A percentile compares a stretch with the other conserved stretches of the same genome.
These are phyloP conservation scores for Pulicaria dysenterica DNA, from an alignment of 129 eudicot genomes.

Conservation along the genomic window DNA sequence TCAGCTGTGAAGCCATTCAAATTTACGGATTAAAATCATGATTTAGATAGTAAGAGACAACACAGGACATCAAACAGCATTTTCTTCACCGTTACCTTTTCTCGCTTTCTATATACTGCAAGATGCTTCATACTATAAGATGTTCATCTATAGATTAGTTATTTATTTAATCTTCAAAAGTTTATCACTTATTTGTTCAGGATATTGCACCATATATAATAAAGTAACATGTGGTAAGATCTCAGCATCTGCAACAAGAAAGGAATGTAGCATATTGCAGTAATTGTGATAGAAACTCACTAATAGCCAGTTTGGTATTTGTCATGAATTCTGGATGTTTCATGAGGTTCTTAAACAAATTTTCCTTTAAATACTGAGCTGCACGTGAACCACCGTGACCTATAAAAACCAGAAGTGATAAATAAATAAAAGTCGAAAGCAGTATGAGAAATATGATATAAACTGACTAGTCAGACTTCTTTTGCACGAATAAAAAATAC, in stretches of 20 bases:
- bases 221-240: background rate
- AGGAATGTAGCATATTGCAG: background rate
- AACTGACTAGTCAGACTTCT: too few species aligned
- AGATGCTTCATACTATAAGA: too few species aligned
- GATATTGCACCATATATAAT: background rate
- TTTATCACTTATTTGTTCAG: too few species aligned
- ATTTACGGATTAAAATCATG: conserved; percentile 8
- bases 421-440: conserved; percentile 5
- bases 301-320: conserved; percentile 74
- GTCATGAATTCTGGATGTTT: conserved; percentile 72
- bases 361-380: conserved; percentile 75
- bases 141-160: too few species aligned
- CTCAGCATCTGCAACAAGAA: background rate
- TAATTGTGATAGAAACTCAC: conserved; percentile 44
- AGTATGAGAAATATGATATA: too few species aligned
- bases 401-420: conserved; percentile 26
- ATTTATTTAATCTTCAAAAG: too few species aligned
- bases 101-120: background rate
- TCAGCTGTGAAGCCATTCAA: conserved; percentile 53
- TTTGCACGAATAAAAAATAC: too few species aligned
- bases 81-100: too few species aligned
- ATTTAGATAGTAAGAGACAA: background rate
- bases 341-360: conserved; percentile 77
- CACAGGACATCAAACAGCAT: too few species aligned
- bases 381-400: conserved; percentile 99